Evolutionary conservation across 805 yeast genomes (phyloP).

Genomic region (Schizosaccharomyces octosporus): DNA sequence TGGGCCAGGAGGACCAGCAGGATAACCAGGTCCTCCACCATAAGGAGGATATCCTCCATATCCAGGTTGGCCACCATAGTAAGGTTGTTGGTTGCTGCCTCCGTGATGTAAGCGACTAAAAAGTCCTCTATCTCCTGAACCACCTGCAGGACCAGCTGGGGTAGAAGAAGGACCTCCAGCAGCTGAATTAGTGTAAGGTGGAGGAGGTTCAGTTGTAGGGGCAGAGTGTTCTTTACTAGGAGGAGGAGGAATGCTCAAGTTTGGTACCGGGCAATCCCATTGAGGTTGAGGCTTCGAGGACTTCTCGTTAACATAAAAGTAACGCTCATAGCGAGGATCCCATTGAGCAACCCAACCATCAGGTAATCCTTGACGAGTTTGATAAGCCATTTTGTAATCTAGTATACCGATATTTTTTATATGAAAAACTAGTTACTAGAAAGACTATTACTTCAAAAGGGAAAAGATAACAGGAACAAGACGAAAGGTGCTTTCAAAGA

Average conservation of each 20-base stretch:
- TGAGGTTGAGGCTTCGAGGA: neutral
- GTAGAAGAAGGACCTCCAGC: neutral
- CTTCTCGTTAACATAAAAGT: neutral
- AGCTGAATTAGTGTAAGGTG: neutral
- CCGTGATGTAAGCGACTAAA: too few relatives aligned
- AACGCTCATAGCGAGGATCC: slow-evolving; percentile 3
- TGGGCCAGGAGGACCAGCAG: too few relatives aligned
- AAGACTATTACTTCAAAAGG: too few relatives aligned
- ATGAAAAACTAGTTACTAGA: neutral
- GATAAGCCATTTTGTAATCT: neutral
- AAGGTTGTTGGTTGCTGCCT: neutral
- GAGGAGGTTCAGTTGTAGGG: neutral
- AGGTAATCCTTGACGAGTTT: slow-evolving; percentile 1
- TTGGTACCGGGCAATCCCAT: neutral
- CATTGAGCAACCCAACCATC: slow-evolving; percentile 3
- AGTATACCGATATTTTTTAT: neutral
- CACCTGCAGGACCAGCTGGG: neutral
- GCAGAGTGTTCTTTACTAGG: neutral
- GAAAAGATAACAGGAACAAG: too few relatives aligned
- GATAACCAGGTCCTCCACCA: too few relatives aligned
- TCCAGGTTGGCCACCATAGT: neutral
- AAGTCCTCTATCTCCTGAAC: too few relatives aligned
- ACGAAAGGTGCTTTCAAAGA: too few relatives aligned
- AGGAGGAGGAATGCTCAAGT: neutral
- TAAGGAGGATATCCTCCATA: neutral